Evolutionary conservation across 2,329 filamentous ascomycete genomes (phyloP), one percentile per base, ranked within the genome.

Genomic region (Ophiostoma angusticollis): DNA sequence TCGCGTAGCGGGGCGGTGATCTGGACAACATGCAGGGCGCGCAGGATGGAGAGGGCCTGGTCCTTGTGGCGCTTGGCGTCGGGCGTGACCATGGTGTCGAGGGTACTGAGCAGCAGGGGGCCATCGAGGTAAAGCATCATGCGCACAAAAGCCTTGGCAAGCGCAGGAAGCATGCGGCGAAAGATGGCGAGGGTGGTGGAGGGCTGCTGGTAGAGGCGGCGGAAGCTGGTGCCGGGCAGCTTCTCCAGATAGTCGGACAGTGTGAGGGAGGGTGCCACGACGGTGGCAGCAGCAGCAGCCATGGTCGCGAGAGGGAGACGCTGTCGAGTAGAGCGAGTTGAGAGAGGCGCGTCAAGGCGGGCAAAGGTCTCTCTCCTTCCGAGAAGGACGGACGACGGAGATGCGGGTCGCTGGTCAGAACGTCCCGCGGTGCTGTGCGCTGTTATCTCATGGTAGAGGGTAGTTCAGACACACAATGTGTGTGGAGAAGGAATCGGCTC

Each of bases 81-180:
- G 6, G 84, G 72, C 49, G 80, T 82, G 36, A 95, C 78, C 85
- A 89, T 94, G 30, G 74, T 64, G 50, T 96, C 86, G 43, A 98
- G 72, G 52, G 93, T 82, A 46, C 74, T 66, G n/a, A 84, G 71
- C 2, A 76, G 72, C 47, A 96, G 74, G 0, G 91, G 84, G 9
- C 73, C 69, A 29, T 84, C 83, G 65, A 93, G 81, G 63, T 94
- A 98, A 4, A 98, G 76, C 53, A 98, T 77, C 28, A 84, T 83
- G 80, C 95, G 94, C 45, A 98, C 89, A 53, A 98, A 81, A 13
- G 79, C 85, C 69, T 98, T 96, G 50, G 91, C 89, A 45, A 96
- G 64, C 54, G 93, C 83, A 42, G 91, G 85, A 42, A 98, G 73
- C 86, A 98, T 95, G 63, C 91, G 87, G 50, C 91, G 78, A 59